Evolutionary conservation across 2,329 filamentous ascomycete genomes (phyloP).

Genomic region (Talaromyces sp.): DNA sequence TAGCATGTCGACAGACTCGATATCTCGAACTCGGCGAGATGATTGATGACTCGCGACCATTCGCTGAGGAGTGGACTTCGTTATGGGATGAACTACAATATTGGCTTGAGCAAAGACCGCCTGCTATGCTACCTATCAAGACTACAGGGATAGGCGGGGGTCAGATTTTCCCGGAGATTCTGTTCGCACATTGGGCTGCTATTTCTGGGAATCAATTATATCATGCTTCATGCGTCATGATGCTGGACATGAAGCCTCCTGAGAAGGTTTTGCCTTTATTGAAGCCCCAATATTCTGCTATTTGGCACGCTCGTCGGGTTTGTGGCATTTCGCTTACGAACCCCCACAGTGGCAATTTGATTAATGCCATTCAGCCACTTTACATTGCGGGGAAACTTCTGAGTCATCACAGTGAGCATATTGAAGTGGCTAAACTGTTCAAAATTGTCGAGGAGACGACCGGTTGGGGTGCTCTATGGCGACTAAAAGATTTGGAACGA

Average conservation of each 20-base stretch:
- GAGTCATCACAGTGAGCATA: constrained; percentile 51
- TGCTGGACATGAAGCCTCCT: constrained; percentile 49
- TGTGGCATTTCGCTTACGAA: constrained; percentile 60
- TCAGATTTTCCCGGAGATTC: constrained; percentile 53
- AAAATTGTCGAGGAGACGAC: constrained; percentile 55
- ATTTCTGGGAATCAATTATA: constrained; percentile 61
- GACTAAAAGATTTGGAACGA: constrained; percentile 53
- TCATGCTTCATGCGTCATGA: constrained; percentile 56
- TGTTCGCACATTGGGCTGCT: constrained; percentile 56
- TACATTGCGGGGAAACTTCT: constrained; percentile 58
- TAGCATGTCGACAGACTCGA: constrained; percentile 52
- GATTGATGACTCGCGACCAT: constrained; percentile 46
- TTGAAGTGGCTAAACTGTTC: constrained; percentile 42
- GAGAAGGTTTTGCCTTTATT: constrained; percentile 23
- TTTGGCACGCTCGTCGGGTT: constrained; percentile 59
- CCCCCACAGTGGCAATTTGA: constrained; percentile 56
- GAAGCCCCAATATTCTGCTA: constrained; percentile 40
- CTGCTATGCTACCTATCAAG: constrained; percentile 51
- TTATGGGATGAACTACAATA: constrained; percentile 55
- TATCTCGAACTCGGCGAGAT: constrained; percentile 50
- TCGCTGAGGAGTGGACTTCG: constrained; percentile 47
- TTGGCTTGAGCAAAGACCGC: constrained; percentile 52
- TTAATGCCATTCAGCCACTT: constrained; percentile 60
- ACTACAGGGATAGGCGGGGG: constrained; percentile 39
- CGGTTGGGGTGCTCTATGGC: constrained; percentile 57